A percentile compares a stretch with the other conserved stretches of the same genome.
Conservation (phyloP, 202 grass and related monocot species). For the Carex arenaria region DNA sequence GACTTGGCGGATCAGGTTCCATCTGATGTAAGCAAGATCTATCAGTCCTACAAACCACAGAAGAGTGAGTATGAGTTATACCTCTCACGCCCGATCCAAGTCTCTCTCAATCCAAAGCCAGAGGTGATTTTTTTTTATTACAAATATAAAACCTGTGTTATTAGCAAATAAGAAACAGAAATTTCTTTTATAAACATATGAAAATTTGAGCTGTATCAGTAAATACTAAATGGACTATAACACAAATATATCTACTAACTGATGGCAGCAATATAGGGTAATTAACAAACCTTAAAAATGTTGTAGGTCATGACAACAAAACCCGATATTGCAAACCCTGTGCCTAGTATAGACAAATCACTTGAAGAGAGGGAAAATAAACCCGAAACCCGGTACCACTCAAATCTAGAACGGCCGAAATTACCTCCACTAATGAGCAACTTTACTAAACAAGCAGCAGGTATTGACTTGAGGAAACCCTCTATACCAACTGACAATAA, state of each 20-base stretch:
- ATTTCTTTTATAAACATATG: not conserved
- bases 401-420: not conserved
- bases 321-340: not conserved
- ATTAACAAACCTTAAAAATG: not conserved
- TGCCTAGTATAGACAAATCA: not conserved
- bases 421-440: slow-evolving; percentile 5
- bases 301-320: slow-evolving; percentile 16
- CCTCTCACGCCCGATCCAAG: slow-evolving; percentile 9
- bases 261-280: not conserved
- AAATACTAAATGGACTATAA: not conserved
- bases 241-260: not conserved
- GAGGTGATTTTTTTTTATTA: not conserved
- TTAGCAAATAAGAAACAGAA: not conserved
- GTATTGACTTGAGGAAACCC: slow-evolving; percentile 21
- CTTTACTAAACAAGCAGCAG: slow-evolving; percentile 3
- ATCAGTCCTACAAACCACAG: slow-evolving; percentile 17
- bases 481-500: slow-evolving; percentile 2
- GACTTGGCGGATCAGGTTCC: not conserved
- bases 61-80: slow-evolving; percentile 22
- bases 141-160: not conserved
- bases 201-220: not conserved
- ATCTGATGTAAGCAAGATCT: not conserved
- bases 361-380: not conserved
- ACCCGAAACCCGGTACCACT: not conserved
- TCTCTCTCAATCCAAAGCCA: slow-evolving; percentile 14